Percentiles rank a stretch among this genome's conserved stretches.
These are phyloP conservation scores for cucumber (Cucumis sativus) DNA, from an alignment of 306 rosid species.

Conservation along the genomic window Cucumber_9930_V3 NC_026656.2:19110501-19111000, in stretches of 20 bases:
- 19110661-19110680: conserved; percentile 15
- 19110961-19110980: conserved; percentile 70
- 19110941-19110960: conserved; percentile 73
- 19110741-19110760: conserved; percentile 29
- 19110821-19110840: conserved; percentile 49
- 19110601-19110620: background rate
- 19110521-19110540: background rate
- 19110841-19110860: conserved; percentile 36
- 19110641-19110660: conserved; percentile 23
- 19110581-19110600: background rate
- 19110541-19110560: background rate
- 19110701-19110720: conserved; percentile 11
- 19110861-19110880: conserved; percentile 82
- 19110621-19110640: background rate
- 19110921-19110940: conserved; percentile 79
- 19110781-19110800: conserved; percentile 30
- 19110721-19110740: conserved; percentile 4
- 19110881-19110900: conserved; percentile 54
- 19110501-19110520: background rate
- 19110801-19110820: conserved; percentile 66
- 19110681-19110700: conserved; percentile 19
- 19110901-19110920: conserved; percentile 56
- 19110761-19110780: conserved; percentile 64
- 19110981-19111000: conserved; percentile 61
- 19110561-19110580: background rate